Percentiles rank a stretch among this genome's conserved stretches.
Conservation (phyloP, 208 protist genomes). For the Lotmaria passim region DNA sequence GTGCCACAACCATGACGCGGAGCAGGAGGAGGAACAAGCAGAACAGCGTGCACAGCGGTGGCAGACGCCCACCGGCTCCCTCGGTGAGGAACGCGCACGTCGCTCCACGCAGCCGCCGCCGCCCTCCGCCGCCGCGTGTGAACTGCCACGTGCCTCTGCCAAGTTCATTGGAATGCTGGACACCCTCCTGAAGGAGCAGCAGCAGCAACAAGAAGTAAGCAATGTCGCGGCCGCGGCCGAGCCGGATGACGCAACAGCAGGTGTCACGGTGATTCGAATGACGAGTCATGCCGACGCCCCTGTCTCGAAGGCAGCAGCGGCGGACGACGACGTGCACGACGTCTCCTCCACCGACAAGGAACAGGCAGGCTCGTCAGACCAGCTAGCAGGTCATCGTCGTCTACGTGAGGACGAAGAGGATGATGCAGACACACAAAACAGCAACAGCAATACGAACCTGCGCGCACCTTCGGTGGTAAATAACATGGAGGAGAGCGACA, state of each 20-base stretch:
- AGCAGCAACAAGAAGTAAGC: neutral
- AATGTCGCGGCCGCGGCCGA: neutral
- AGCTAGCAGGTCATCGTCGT: conserved; percentile 20
- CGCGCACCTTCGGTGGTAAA: too few relatives aligned
- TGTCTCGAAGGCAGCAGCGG: neutral
- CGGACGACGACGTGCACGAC: neutral
- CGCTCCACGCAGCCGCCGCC: conserved; percentile 16
- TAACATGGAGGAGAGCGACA: too few relatives aligned
- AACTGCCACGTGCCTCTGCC: conserved; percentile 43
- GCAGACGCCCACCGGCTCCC: neutral
- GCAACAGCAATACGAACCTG: too few relatives aligned
- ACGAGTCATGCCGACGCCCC: neutral
- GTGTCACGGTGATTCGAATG: conserved; percentile 1
- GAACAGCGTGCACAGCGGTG: too few relatives aligned
- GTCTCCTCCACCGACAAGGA: neutral
- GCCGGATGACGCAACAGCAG: neutral
- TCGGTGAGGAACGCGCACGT: neutral
- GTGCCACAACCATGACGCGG: neutral
- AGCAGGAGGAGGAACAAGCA: conserved; percentile 1
- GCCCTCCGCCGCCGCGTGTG: neutral
- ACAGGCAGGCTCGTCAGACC: neutral
- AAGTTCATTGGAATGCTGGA: conserved; percentile 48
- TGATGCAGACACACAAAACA: neutral
- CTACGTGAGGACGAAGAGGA: conserved; percentile 7
- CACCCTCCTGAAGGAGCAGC: conserved; percentile 17